Base-by-base conservation (phyloP, 2,329 filamentous ascomycete genomes). In the Geosmithia flava region DNA sequence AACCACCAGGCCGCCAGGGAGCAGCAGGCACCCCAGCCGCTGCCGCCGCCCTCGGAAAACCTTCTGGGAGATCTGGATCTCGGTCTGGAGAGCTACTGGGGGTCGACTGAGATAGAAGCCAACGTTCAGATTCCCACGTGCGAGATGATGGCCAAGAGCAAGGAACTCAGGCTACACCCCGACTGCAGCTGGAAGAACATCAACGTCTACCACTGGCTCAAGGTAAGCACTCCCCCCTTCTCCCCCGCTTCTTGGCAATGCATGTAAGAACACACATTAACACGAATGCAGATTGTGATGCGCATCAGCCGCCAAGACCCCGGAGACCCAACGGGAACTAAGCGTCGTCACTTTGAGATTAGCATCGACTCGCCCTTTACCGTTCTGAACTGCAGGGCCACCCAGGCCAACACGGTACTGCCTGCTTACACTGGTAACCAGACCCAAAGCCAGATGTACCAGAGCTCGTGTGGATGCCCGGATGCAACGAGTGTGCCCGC, bases 301-400 rank as follows among this genome's bases (percentile, higher is more conserved):
- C 84, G 90, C 47, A 82, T 96, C 44, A 95, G 89, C 29, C 88
- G 87, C 56, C 71, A 85, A 15, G 90, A 95, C 56, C 77, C 82
- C 40, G 80, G 83, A 11, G 86, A 95, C 57, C 81, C 88, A 0
- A 72, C 71, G 1, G 75, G 75, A 37, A 75, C 70, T 53, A 90
- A 90, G 59, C 80, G 89, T 53, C 79, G 89, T 33, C 90, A 95
- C 61, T 96, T 95, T 55, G 90, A 96, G 64, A 95, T 95, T 57
- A 95, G 88, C 55, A 96, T 96, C 56, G 90, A 96, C 65, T 95
- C 89, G 1, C 90, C 90, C 1, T 91, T 96, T 61, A 91, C 91
- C 52, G 87, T 95, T 44, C 83, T 95, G 45, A 91, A 90, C 52
- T 96, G 90, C 68, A 86, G 86, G 52, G 89, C 90, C n/a, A 94